Percentiles rank a stretch among this genome's conserved stretches.
Conservation (phyloP, 495 filamentous ascomycete species). For the Aspergillus nidulans region DNA sequence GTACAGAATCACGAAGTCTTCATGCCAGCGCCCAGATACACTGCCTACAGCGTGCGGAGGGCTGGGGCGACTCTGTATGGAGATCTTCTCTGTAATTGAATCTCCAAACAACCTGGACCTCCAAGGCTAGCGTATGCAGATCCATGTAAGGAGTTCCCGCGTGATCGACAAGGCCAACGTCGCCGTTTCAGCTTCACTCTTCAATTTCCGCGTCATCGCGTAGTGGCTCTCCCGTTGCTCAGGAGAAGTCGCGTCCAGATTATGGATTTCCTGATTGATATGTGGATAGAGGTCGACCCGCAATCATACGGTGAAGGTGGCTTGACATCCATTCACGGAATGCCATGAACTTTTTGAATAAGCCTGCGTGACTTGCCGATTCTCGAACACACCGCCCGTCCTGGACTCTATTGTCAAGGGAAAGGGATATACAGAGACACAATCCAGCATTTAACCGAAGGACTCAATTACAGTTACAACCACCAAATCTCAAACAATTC, state of each 20-base stretch:
- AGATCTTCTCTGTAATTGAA: too few species aligned
- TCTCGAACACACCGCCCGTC: background rate
- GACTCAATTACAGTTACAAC: background rate
- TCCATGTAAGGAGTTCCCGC: constrained; percentile 34
- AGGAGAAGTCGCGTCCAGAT: background rate
- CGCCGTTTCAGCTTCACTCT: constrained; percentile 10
- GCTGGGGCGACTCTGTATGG: too few species aligned
- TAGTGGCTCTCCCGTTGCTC: background rate
- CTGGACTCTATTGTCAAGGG: background rate
- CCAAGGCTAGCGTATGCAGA: constrained; percentile 17
- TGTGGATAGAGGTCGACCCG: background rate
- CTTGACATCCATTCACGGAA: too few species aligned
- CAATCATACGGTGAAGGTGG: background rate
- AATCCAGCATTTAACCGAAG: background rate
- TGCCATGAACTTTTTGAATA: too few species aligned
- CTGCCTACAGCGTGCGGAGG: too few species aligned
- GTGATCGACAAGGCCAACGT: constrained; percentile 34
- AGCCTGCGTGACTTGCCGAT: too few species aligned
- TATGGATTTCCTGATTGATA: background rate
- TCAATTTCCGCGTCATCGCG: constrained; percentile 15
- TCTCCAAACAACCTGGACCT: background rate
- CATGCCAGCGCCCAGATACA: too few species aligned
- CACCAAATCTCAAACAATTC: background rate
- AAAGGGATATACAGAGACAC: background rate
- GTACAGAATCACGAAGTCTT: too few species aligned